Conservation (phyloP, 75 land plant species). For the Cunninghamia lanceolata region DNA sequence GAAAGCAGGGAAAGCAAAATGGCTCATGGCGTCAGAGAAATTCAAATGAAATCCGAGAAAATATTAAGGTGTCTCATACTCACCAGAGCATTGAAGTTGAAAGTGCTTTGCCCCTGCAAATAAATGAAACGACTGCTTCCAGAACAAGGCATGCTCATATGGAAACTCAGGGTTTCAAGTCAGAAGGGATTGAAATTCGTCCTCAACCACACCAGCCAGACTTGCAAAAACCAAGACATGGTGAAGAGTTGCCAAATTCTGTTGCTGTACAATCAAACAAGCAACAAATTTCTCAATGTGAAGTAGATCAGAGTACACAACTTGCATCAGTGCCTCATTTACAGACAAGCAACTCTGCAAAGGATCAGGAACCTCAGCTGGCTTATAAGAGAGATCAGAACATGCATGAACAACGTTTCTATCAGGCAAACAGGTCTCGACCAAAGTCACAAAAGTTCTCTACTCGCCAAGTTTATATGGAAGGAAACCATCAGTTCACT, state of each 20-base stretch:
- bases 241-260: background rate
- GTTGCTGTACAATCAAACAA: background rate
- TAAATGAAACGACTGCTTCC: background rate
- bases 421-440: slow-evolving; percentile 8
- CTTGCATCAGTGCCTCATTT: background rate
- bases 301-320: background rate
- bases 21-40: slow-evolving; percentile 55
- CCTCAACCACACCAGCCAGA: background rate
- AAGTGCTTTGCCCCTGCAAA: background rate
- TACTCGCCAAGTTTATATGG: background rate
- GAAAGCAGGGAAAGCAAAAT: slow-evolving; percentile 33
- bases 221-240: background rate
- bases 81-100: background rate
- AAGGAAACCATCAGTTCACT: slow-evolving; percentile 9
- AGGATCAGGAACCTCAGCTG: background rate
- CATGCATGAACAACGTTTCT: slow-evolving; percentile 7
- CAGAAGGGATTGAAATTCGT: slow-evolving; percentile 4
- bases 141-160: background rate
- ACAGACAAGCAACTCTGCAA: background rate
- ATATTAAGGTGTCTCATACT: background rate
- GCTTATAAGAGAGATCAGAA: slow-evolving; percentile 11
- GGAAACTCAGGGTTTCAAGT: background rate
- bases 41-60: slow-evolving; percentile 16
- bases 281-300: background rate
- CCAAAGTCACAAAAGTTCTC: slow-evolving; percentile 1